Evolutionary conservation across 768 basidiomycete species (phyloP), one percentile per base, ranked within the genome.

Genomic region (Lactarius hatsudake): DNA sequence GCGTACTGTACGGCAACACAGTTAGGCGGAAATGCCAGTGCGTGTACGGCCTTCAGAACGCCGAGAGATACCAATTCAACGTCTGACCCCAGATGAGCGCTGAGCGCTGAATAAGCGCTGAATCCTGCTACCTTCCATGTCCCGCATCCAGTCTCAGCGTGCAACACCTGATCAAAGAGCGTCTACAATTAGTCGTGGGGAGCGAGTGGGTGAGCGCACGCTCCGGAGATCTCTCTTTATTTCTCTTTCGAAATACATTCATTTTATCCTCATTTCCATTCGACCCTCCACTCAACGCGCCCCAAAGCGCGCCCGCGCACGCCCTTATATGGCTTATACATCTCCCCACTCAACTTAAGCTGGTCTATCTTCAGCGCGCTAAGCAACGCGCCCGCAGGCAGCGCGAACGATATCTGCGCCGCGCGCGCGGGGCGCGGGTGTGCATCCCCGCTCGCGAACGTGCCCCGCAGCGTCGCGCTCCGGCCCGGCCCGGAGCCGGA

Each of bases 301-400:
- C 89, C 91, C n/a, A 79, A 75, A 38, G 85, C 84, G 48, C 82
- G 80, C 55, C 87, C 86, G 73, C 94, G 81, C 60, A 97, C 89
- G 18, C 95, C 95, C 76, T 96, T 96, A 79, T 91, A 97, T 13
- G 91, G 91, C 76, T 96, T 96, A 77, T 96, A 96, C 13, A 77
- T 77, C 75, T 95, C 93, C 15, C 90, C 88, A 2, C 81, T 87
- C 32, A 93, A 79, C 76, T 87, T 93, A 54, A 96, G 83, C 71
- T 94, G 90, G 66, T 95, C 92, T 5, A 96, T 88, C 72, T 90
- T 92, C 56, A 96, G 79, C 23, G 89, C 83, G 7, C 93, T 93
- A 75, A 89, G 92, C 42, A 87, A 87, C 26, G 67, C 17, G 73
- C 90, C 72, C 58, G 80, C 83, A 28, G 87, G 84, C 34, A 94